phyloP scores from a whole-genome alignment of 345 rosid species.

The Citrus maxima region DNA sequence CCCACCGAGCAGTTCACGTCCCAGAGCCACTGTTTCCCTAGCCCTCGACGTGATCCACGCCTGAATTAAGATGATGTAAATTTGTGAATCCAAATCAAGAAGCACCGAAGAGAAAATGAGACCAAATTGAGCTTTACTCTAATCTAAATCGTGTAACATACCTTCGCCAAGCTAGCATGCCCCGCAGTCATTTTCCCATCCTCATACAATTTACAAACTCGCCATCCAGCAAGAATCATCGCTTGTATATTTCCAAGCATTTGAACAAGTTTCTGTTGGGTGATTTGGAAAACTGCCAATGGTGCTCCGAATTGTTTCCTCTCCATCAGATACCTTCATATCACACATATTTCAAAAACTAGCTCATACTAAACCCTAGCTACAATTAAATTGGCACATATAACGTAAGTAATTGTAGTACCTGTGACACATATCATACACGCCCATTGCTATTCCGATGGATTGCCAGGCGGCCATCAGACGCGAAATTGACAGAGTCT shows the following conservation, averaged over 20 bases:
- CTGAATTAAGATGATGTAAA: constrained; percentile 29
- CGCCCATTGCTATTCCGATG: constrained; percentile 88
- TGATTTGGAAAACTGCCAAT: constrained; percentile 79
- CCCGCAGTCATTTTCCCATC: constrained; percentile 83
- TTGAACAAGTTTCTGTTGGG: constrained; percentile 83
- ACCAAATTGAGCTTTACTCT: neutral
- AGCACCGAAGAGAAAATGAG: neutral
- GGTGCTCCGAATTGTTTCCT: constrained; percentile 97
- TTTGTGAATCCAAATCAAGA: neutral
- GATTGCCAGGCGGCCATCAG: constrained; percentile 97
- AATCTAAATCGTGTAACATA: constrained; percentile 13
- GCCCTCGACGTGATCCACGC: constrained; percentile 74
- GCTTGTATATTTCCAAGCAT: constrained; percentile 92
- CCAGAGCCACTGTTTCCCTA: constrained; percentile 75
- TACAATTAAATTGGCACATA: neutral
- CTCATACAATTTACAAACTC: constrained; percentile 87
- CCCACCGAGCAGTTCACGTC: constrained; percentile 89
- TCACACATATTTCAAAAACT: constrained; percentile 10
- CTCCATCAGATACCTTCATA: constrained; percentile 72
- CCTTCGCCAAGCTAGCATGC: constrained; percentile 97
- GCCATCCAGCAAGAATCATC: constrained; percentile 92
- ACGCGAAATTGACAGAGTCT: constrained; percentile 90
- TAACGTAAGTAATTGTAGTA: constrained; percentile 6
- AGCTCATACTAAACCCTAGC: neutral
- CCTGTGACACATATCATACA: constrained; percentile 96